phyloP scores from a whole-genome alignment of 805 yeast genomes.

The Metschnikowia proteae region DNA sequence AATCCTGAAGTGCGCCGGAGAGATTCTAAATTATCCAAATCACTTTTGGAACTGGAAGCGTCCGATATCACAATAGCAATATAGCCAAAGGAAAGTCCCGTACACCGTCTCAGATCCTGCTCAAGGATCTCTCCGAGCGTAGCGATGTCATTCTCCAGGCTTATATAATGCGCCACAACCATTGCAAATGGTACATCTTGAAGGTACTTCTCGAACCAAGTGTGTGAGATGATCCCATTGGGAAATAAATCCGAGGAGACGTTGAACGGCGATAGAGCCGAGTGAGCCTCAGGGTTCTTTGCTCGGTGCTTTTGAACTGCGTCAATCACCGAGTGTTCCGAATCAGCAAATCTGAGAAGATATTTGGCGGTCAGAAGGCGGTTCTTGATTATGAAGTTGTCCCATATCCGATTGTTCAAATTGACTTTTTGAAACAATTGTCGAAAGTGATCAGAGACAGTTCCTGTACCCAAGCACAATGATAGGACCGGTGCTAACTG shows the following conservation, averaged over 20 bases:
- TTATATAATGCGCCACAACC: slow-evolving; percentile 18
- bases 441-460: slow-evolving; percentile 3
- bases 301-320: slow-evolving; percentile 7
- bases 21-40: slow-evolving; percentile 22
- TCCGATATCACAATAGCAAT: slow-evolving; percentile 24
- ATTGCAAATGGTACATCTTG: slow-evolving; percentile 31
- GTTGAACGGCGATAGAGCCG: slow-evolving; percentile 37
- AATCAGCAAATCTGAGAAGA: slow-evolving; percentile 19
- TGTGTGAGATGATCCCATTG: slow-evolving; percentile 25
- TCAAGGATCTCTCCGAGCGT: slow-evolving; percentile 17
- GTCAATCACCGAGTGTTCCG: slow-evolving; percentile 3
- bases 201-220: slow-evolving; percentile 37
- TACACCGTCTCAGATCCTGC: not conserved
- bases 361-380: slow-evolving; percentile 33
- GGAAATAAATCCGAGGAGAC: slow-evolving; percentile 25
- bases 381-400: slow-evolving; percentile 34
- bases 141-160: slow-evolving; percentile 12
- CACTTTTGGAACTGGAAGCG: slow-evolving; percentile 11
- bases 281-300: slow-evolving; percentile 19
- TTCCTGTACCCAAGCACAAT: slow-evolving; percentile 12
- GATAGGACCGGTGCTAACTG: slow-evolving; percentile 36
- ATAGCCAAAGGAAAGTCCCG: slow-evolving; percentile 14
- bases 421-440: slow-evolving; percentile 15
- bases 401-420: slow-evolving; percentile 29
- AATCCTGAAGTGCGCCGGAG: slow-evolving; percentile 29